phyloP scores from a whole-genome alignment of 1,284 basidiomycete species.

The Hemileia vastatrix region DNA sequence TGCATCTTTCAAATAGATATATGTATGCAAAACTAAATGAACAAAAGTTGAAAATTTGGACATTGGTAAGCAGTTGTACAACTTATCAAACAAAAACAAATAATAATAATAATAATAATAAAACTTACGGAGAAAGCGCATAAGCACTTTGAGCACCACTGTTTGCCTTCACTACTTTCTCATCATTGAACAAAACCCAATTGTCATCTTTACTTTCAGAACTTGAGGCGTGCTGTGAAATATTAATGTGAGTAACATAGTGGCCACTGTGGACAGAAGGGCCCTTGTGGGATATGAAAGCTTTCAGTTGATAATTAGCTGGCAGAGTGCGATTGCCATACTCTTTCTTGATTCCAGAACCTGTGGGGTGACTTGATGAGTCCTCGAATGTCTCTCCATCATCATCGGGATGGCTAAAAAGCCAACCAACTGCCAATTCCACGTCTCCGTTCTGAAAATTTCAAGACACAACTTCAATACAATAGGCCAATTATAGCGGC shows the following conservation, averaged over 20 bases:
- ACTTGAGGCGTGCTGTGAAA: constrained; percentile 42
- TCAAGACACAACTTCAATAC: constrained; percentile 1
- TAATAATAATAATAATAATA: too few species aligned
- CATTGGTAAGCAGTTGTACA: background rate
- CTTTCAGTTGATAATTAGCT: constrained; percentile 68
- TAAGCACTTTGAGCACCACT: constrained; percentile 6
- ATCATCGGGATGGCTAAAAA: constrained; percentile 91
- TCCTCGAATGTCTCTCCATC: constrained; percentile 64
- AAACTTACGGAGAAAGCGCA: constrained; percentile 12
- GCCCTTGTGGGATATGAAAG: constrained; percentile 95
- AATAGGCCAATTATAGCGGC: background rate
- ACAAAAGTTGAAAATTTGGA: background rate
- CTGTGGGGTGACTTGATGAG: constrained; percentile 34
- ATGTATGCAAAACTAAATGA: constrained; percentile 12
- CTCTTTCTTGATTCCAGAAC: constrained; percentile 25
- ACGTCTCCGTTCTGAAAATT: constrained; percentile 57
- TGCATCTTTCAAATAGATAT: constrained; percentile 13
- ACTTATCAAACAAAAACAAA: background rate
- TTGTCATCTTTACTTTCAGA: constrained; percentile 48
- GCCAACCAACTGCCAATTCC: constrained; percentile 87
- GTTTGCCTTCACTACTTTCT: constrained; percentile 52
- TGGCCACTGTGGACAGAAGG: constrained; percentile 89
- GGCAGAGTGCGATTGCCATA: constrained; percentile 51
- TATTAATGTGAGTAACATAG: constrained; percentile 72
- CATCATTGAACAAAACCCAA: constrained; percentile 93